Evolutionary conservation across 2,329 filamentous ascomycete genomes (phyloP).

Genomic region (Niveomyces coronatus): DNA sequence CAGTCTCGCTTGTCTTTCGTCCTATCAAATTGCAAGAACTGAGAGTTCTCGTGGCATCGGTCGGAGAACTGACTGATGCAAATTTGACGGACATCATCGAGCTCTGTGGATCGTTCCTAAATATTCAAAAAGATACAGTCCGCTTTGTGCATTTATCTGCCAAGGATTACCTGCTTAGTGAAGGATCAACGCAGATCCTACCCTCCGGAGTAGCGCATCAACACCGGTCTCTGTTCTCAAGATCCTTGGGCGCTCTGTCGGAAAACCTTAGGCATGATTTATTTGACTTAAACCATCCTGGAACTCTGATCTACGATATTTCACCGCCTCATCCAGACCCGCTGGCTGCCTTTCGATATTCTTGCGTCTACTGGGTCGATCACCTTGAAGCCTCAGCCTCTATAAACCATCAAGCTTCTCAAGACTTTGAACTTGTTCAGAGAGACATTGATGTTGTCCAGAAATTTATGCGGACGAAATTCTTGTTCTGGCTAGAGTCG

Average conservation of each 20-base stretch:
- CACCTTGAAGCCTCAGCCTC: constrained; percentile 16
- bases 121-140: constrained; percentile 18
- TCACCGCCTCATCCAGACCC: constrained; percentile 11
- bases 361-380: constrained; percentile 24
- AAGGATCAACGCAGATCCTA: constrained; percentile 18
- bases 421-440: too few relatives aligned
- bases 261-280: constrained; percentile 26
- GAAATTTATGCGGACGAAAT: too few relatives aligned
- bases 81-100: constrained; percentile 13
- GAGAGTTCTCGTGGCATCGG: not conserved
- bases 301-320: constrained; percentile 15
- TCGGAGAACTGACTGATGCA: not conserved
- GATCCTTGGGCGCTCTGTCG: constrained; percentile 24
- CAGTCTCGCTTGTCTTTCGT: not conserved
- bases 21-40: not conserved
- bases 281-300: constrained; percentile 19
- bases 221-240: constrained; percentile 23
- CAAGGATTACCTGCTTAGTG: constrained; percentile 26
- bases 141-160: constrained; percentile 34
- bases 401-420: too few relatives aligned
- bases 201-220: constrained; percentile 15
- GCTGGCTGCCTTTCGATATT: constrained; percentile 15
- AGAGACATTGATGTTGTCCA: too few relatives aligned
- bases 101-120: constrained; percentile 28
- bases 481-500: too few relatives aligned